Percentiles rank a stretch among this genome's conserved stretches.
Evolutionary conservation across 345 rosid genomes (phyloP).

Genomic region (Angophora floribunda): DNA sequence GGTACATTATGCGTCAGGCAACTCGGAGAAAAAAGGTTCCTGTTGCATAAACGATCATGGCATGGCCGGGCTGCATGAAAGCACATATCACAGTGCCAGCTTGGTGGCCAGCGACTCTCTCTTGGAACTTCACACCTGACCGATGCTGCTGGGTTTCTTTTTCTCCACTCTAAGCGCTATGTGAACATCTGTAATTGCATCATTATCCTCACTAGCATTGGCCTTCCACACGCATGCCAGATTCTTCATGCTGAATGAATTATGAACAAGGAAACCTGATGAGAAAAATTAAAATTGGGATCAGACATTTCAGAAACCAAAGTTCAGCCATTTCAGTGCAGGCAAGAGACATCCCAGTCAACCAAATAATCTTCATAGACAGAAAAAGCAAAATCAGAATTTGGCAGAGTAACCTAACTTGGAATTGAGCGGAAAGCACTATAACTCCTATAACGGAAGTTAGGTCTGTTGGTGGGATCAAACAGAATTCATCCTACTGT

Average conservation of each 20-base stretch:
- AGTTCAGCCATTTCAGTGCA: neutral
- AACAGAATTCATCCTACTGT: neutral
- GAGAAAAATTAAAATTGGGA: neutral
- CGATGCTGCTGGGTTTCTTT: neutral
- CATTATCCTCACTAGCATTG: neutral
- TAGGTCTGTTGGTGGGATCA: neutral
- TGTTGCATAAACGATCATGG: neutral
- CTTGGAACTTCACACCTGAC: neutral
- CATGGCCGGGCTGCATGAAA: neutral
- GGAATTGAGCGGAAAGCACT: neutral
- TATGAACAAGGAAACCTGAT: neutral
- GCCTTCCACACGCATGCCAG: neutral
- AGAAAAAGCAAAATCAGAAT: neutral
- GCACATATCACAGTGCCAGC: neutral
- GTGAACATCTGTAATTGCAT: neutral
- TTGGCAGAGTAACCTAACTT: neutral
- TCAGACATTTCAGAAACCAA: neutral
- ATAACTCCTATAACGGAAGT: neutral
- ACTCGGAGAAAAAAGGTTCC: neutral
- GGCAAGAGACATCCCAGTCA: neutral
- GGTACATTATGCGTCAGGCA: neutral
- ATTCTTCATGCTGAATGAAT: neutral
- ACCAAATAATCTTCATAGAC: neutral
- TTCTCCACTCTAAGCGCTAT: neutral
- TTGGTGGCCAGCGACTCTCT: neutral